Evolutionary conservation across 306 rosid species (phyloP).

Genomic region (Hippophae rhamnoides): DNA sequence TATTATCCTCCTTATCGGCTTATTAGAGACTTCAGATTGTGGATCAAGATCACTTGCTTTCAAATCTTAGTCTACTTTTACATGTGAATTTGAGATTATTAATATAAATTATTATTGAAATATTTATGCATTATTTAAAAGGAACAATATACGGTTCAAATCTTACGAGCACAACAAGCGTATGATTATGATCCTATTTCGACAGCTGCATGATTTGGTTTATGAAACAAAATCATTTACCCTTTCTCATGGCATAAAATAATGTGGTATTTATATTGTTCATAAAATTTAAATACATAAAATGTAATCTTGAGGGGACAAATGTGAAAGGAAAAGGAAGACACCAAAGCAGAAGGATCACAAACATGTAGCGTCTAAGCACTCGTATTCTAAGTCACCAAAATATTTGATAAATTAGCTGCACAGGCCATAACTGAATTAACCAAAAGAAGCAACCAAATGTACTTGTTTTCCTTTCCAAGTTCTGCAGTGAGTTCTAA

Average conservation of each 20-base stretch:
- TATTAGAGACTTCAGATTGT: too few species aligned
- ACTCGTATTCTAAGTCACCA: slow-evolving; percentile 97
- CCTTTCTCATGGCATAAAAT: neutral
- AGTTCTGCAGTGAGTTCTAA: slow-evolving; percentile 46
- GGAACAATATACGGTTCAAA: too few species aligned
- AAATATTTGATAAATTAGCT: slow-evolving; percentile 87
- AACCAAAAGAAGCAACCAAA: slow-evolving; percentile 83
- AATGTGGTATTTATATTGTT: neutral
- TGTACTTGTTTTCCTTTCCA: slow-evolving; percentile 59
- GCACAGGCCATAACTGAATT: slow-evolving; percentile 78
- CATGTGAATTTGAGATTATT: too few species aligned
- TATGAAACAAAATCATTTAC: too few species aligned
- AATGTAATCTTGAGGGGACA: neutral
- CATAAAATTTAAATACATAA: neutral
- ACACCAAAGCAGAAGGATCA: slow-evolving; percentile 4
- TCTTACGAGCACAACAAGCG: too few species aligned
- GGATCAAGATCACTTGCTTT: too few species aligned
- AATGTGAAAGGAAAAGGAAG: neutral
- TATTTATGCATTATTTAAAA: too few species aligned
- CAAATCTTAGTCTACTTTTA: too few species aligned
- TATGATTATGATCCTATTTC: too few species aligned
- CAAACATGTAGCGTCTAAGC: slow-evolving; percentile 92
- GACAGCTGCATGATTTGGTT: too few species aligned
- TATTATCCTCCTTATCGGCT: too few species aligned
- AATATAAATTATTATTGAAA: too few species aligned